A percentile compares a stretch with the other conserved stretches of the same genome.
phyloP scores from a whole-genome alignment of 2,329 filamentous ascomycete species.

The Pseudocercospora musae region DNA sequence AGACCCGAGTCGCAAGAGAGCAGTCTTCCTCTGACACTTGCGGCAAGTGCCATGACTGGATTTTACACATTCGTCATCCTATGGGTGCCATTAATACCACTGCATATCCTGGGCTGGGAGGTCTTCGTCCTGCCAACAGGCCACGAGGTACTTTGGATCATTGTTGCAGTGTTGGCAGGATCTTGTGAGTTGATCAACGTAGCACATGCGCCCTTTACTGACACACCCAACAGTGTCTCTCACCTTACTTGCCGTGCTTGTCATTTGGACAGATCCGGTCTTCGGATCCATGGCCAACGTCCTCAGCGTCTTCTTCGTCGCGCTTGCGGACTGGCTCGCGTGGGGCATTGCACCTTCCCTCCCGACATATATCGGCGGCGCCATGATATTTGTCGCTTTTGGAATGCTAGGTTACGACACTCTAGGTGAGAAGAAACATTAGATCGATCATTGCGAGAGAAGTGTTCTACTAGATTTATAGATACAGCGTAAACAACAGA shows the following conservation, averaged over 20 bases:
- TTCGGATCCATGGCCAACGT: slow-evolving; percentile 36
- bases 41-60: slow-evolving; percentile 32
- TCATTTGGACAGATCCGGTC: slow-evolving; percentile 36
- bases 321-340: slow-evolving; percentile 35
- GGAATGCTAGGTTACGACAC: slow-evolving; percentile 32
- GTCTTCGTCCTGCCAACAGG: slow-evolving; percentile 28
- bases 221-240: slow-evolving; percentile 26
- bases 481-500: neutral
- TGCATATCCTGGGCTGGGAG: slow-evolving; percentile 33
- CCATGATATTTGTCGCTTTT: slow-evolving; percentile 33
- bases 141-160: slow-evolving; percentile 29
- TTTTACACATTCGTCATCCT: slow-evolving; percentile 32
- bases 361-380: slow-evolving; percentile 33
- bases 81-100: slow-evolving; percentile 30
- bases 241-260: slow-evolving; percentile 31
- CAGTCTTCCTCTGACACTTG: slow-evolving; percentile 31
- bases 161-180: slow-evolving; percentile 31
- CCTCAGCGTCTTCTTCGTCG: slow-evolving; percentile 34
- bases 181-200: slow-evolving; percentile 17
- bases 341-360: slow-evolving; percentile 30
- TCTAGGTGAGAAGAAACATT: slow-evolving; percentile 25
- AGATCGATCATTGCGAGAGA: neutral
- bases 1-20: slow-evolving; percentile 25
- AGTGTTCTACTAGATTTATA: slow-evolving; percentile 10
- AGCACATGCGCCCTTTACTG: neutral